Evolutionary conservation across 192 early-diverging fungal genomes (phyloP), one percentile per base, ranked within the genome.

Genomic region (Podila verticillata): DNA sequence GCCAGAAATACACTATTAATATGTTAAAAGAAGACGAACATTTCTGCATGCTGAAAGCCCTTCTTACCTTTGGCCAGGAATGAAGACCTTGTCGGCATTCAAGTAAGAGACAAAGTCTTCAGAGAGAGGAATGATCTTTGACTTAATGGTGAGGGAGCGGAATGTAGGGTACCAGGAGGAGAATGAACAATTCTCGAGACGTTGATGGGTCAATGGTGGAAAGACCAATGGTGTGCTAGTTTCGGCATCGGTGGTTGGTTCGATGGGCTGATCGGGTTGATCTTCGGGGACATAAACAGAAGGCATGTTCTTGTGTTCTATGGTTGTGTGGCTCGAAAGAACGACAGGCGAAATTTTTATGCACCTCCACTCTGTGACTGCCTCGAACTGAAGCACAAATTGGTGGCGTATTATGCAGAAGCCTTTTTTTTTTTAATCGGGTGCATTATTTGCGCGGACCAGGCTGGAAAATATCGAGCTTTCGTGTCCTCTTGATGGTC

Each of bases 101-200:
- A 99, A 84, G 62, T 98, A 99, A 12, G 90, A 85, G 28, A 98
- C 65, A 85, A 99, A 97, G 31, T 90, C 90, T 17, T 82, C 74
- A 0, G 93, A 85, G 22, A 99, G 85, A 7, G 91, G 91, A 56
- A 97, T 88, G 32, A 96, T 78, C 48, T 84, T 83, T 5, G 91
- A 92, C 63, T 92, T 92, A 68, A 99, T 89, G 2, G 96, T 90
- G 20, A 85, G 73, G 7, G 70, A 35, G 7, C 81, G 68, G 68
- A 97, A 94, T 26, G 35, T 67, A 12, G 87, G 86, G 72, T 95
- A 95, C 97, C 97, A 99, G 13, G 87, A 64, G 2, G 90, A 85
- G 71, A 96, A 93, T 8, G 89, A 63, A 74, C 96, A 97, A 67
- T 89, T 89, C 48, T 83, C 29, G 7, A 96, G 87, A 22, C 95